phyloP scores from a whole-genome alignment of 1,284 basidiomycete genomes.

The Moesziomyces sp. region DNA sequence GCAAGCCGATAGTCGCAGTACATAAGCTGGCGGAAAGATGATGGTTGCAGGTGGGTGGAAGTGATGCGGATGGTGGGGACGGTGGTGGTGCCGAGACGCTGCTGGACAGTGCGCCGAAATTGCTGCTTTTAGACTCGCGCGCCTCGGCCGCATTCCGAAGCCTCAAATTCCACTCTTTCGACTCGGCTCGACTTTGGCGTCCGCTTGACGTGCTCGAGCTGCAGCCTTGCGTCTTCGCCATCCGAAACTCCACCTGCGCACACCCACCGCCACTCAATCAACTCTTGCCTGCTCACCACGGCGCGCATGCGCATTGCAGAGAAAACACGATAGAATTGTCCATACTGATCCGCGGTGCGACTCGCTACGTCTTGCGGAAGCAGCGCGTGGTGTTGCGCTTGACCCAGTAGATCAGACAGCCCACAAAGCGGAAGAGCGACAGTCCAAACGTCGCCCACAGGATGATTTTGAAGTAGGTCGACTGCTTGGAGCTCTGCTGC shows the following conservation, averaged over 20 bases:
- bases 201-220: too few relatives aligned
- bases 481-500: conserved; percentile 58
- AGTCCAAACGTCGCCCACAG: conserved; percentile 90
- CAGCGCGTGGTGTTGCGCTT: conserved; percentile 59
- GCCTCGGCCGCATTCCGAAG: conserved; percentile 16
- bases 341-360: not conserved
- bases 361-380: conserved; percentile 53
- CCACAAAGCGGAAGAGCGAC: conserved; percentile 79
- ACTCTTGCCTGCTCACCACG: too few relatives aligned
- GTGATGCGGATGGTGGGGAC: too few relatives aligned
- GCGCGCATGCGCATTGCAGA: too few relatives aligned
- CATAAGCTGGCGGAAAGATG: too few relatives aligned
- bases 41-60: too few relatives aligned
- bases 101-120: too few relatives aligned
- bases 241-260: not conserved
- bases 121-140: too few relatives aligned
- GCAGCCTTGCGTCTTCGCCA: conserved; percentile 25
- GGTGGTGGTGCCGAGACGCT: too few relatives aligned
- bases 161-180: not conserved
- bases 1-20: too few relatives aligned
- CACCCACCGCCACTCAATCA: too few relatives aligned
- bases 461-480: conserved; percentile 73
- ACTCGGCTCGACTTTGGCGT: too few relatives aligned
- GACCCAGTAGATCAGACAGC: conserved; percentile 63
- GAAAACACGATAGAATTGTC: conserved; percentile 5